Conservation (phyloP, 1,139 yeast genomes). For the Diutina rugosa region DNA sequence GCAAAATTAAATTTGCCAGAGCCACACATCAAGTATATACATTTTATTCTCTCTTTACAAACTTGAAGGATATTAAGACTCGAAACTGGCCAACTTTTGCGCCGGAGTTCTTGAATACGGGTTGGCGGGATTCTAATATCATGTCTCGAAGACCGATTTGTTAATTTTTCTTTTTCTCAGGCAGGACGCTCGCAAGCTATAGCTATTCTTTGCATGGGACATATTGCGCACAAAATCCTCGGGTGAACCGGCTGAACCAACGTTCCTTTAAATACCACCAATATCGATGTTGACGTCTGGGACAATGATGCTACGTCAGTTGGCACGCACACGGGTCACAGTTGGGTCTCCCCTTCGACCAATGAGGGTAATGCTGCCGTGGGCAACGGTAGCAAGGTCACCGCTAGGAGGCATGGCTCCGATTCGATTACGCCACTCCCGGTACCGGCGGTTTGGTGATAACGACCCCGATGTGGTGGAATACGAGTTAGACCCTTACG, state of each 20-base stretch:
- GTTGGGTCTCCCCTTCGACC: not conserved
- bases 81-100: too few relatives aligned
- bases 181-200: not conserved
- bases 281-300: not conserved
- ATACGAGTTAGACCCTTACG: not conserved
- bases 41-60: too few relatives aligned
- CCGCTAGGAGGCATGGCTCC: not conserved
- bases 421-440: not conserved
- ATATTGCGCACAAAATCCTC: not conserved
- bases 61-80: too few relatives aligned
- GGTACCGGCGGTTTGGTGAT: not conserved
- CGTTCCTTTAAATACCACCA: not conserved
- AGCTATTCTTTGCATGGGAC: not conserved
- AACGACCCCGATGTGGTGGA: not conserved
- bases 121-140: too few relatives aligned
- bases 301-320: not conserved
- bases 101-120: too few relatives aligned
- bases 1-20: too few relatives aligned
- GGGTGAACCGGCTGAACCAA: not conserved
- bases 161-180: not conserved
- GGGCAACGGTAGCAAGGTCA: not conserved
- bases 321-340: not conserved
- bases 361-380: not conserved
- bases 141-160: too few relatives aligned
- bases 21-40: too few relatives aligned